phyloP scores from a whole-genome alignment of 2,329 filamentous ascomycete genomes.

The Cordyceps cicadae region DNA sequence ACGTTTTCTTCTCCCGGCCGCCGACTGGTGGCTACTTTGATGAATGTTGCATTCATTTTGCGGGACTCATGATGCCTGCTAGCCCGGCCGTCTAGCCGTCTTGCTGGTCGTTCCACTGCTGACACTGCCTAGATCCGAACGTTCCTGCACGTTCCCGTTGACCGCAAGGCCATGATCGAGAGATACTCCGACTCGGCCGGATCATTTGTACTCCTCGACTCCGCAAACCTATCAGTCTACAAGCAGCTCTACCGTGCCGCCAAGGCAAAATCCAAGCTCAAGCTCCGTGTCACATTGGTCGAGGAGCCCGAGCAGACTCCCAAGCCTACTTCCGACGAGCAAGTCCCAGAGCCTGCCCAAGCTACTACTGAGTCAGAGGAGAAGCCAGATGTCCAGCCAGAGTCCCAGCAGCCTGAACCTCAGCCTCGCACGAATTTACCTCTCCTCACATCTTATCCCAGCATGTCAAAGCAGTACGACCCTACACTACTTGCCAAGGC shows the following conservation, averaged over 20 bases:
- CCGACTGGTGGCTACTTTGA: not conserved
- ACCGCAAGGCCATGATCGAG: slow-evolving; percentile 57
- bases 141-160: slow-evolving; percentile 27
- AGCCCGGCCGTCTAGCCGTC: not conserved
- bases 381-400: not conserved
- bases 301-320: slow-evolving; percentile 25
- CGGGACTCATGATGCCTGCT: not conserved
- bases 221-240: slow-evolving; percentile 72
- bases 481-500: slow-evolving; percentile 20
- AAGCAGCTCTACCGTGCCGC: slow-evolving; percentile 95
- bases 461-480: slow-evolving; percentile 22
- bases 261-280: slow-evolving; percentile 96
- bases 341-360: slow-evolving; percentile 32
- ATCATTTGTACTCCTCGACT: slow-evolving; percentile 70
- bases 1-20: slow-evolving; percentile 32
- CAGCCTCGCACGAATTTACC: slow-evolving; percentile 18
- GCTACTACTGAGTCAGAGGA: slow-evolving; percentile 10
- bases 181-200: slow-evolving; percentile 91
- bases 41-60: not conserved
- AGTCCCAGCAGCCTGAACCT: slow-evolving; percentile 17
- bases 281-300: slow-evolving; percentile 61
- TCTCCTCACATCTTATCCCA: slow-evolving; percentile 16
- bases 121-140: slow-evolving; percentile 25
- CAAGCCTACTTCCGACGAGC: slow-evolving; percentile 42
- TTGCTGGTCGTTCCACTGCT: not conserved